phyloP scores from a whole-genome alignment of 139 green algal genomes.

The Diplosphaera chodatii region DNA sequence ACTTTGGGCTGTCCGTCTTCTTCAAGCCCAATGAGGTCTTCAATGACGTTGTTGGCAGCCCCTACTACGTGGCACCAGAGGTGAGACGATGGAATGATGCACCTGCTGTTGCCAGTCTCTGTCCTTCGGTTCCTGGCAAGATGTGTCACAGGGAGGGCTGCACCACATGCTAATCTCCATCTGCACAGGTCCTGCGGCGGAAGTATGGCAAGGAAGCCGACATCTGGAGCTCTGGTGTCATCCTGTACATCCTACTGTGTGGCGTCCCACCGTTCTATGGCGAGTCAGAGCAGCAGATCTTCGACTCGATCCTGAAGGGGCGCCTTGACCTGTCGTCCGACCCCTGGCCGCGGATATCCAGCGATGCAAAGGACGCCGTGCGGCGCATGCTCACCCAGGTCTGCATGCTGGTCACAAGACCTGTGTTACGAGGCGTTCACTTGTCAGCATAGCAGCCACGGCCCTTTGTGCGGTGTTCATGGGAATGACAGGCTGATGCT shows the following conservation, averaged over 20 bases:
- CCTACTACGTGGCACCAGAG: slow-evolving; percentile 96
- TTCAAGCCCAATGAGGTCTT: slow-evolving; percentile 85
- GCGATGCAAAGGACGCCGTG: slow-evolving; percentile 75
- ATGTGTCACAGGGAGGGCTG: slow-evolving; percentile 33
- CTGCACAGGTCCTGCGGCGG: slow-evolving; percentile 42
- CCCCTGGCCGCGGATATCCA: slow-evolving; percentile 65
- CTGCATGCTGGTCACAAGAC: too few species aligned
- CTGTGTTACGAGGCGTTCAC: too few species aligned
- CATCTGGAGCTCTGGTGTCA: slow-evolving; percentile 91
- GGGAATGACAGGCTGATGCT: too few species aligned
- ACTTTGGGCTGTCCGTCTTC: slow-evolving; percentile 91
- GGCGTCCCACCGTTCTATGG: slow-evolving; percentile 92
- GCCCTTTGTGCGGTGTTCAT: too few species aligned
- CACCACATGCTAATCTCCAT: not conserved
- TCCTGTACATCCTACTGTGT: slow-evolving; percentile 95
- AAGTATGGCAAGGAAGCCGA: slow-evolving; percentile 82
- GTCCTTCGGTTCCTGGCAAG: too few species aligned
- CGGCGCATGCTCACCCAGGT: slow-evolving; percentile 63
- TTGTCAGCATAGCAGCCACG: too few species aligned
- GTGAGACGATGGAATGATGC: slow-evolving; percentile 34
- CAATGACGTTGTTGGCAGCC: slow-evolving; percentile 58
- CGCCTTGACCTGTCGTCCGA: slow-evolving; percentile 63
- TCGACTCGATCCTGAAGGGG: slow-evolving; percentile 66
- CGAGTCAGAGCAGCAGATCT: slow-evolving; percentile 86
- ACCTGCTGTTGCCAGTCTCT: too few species aligned